Conservation (phyloP, 208 protist genomes). For the Acanthamoeba royreba region DNA sequence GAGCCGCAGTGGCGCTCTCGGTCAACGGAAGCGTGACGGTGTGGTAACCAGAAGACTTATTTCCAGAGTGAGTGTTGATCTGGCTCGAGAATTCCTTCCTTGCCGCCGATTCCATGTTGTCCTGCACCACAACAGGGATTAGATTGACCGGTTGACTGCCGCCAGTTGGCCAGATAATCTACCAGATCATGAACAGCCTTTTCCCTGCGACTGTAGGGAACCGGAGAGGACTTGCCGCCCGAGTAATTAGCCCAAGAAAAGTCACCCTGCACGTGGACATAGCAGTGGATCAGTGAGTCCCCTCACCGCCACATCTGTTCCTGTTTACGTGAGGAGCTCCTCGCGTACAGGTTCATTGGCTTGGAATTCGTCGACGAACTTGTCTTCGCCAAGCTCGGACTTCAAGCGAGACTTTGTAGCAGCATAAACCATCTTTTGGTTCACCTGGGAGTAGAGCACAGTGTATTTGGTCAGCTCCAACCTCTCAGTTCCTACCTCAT, state of each 20-base stretch:
- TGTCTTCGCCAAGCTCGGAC: background rate
- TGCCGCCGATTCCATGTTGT: background rate
- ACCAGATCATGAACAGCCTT: background rate
- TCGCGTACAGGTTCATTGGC: conserved; percentile 28
- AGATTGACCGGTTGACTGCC: too few relatives aligned
- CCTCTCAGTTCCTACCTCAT: background rate
- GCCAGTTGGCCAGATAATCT: too few relatives aligned
- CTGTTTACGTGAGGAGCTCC: background rate
- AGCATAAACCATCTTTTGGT: conserved; percentile 46
- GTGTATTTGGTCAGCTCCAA: background rate
- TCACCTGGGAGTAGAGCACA: background rate
- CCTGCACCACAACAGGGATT: background rate
- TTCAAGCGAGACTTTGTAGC: conserved; percentile 28
- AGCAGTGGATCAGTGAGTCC: background rate
- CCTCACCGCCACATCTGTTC: too few relatives aligned
- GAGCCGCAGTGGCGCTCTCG: background rate
- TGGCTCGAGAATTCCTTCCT: background rate
- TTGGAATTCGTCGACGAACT: conserved; percentile 9
- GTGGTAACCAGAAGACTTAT: conserved; percentile 17
- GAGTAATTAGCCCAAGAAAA: background rate
- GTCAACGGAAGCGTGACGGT: conserved; percentile 31
- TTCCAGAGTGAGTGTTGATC: background rate
- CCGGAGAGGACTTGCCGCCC: background rate
- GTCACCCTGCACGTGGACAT: background rate
- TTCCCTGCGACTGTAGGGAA: background rate